phyloP scores from a whole-genome alignment of 768 basidiomycete species.

The Naganishia kalamii region DNA sequence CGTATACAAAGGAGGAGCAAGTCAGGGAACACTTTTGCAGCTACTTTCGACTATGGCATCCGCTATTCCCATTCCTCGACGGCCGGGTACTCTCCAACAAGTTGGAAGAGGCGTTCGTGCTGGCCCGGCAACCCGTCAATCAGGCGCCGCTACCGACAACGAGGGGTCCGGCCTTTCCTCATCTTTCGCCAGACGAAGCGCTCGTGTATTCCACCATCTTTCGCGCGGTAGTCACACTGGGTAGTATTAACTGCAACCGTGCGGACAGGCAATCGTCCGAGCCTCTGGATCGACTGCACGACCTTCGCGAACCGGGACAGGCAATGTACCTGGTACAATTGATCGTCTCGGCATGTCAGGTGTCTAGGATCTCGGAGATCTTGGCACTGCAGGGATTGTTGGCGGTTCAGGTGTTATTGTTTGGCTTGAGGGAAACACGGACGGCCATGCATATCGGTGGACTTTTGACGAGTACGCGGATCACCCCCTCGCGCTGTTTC shows the following conservation, averaged over 20 bases:
- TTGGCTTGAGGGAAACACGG: slow-evolving; percentile 15
- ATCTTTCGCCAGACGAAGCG: slow-evolving; percentile 20
- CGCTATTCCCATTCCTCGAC: slow-evolving; percentile 31
- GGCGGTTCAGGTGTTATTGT: slow-evolving; percentile 22
- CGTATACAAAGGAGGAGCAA: slow-evolving; percentile 8
- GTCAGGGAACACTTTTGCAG: slow-evolving; percentile 15
- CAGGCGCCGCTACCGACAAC: background rate
- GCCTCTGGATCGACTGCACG: background rate
- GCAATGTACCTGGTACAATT: slow-evolving; percentile 22
- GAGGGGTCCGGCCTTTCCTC: slow-evolving; percentile 16
- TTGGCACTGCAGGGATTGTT: slow-evolving; percentile 27
- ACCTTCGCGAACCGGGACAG: slow-evolving; percentile 13
- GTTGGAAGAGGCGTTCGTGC: background rate
- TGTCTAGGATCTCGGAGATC: slow-evolving; percentile 22
- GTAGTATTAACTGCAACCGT: background rate
- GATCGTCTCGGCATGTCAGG: slow-evolving; percentile 22
- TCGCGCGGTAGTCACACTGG: slow-evolving; percentile 19
- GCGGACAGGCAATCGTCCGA: background rate
- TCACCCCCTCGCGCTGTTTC: no score
- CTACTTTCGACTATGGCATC: slow-evolving; percentile 31
- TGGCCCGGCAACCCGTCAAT: background rate
- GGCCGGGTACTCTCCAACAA: slow-evolving; percentile 1
- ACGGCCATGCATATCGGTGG: slow-evolving; percentile 27
- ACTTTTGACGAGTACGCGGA: slow-evolving; percentile 26
- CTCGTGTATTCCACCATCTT: slow-evolving; percentile 26